These are phyloP conservation scores for Millerozyma acaciae DNA, from an alignment of 805 yeast genomes.

Conservation along the genomic window DNA sequence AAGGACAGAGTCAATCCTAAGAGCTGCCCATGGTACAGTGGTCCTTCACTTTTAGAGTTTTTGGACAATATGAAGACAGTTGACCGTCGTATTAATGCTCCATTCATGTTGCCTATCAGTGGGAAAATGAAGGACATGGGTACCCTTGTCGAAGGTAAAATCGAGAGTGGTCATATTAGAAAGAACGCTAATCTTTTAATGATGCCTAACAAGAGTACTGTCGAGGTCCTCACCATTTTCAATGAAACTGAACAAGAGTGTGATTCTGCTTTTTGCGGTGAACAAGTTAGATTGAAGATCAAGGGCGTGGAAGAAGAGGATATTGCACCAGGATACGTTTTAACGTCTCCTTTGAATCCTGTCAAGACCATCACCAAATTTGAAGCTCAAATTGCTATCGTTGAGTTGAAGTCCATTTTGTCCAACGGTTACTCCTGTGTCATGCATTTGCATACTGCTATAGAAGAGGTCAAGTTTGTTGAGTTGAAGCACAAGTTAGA, in stretches of 20 bases:
- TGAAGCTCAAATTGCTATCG: constrained; percentile 96
- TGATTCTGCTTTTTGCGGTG: constrained; percentile 88
- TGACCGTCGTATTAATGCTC: constrained; percentile 86
- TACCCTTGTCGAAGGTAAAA: constrained; percentile 96
- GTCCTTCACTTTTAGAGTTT: constrained; percentile 88
- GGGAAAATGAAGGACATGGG: constrained; percentile 97
- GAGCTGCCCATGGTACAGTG: constrained; percentile 89
- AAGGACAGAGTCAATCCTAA: constrained; percentile 73
- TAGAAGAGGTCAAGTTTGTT: constrained; percentile 85
- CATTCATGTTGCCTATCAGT: constrained; percentile 95
- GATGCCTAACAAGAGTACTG: constrained; percentile 86
- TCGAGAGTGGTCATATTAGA: constrained; percentile 90
- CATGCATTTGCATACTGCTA: constrained; percentile 98
- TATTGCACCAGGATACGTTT: constrained; percentile 83
- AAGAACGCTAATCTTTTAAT: constrained; percentile 70
- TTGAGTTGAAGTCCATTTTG: constrained; percentile 89
- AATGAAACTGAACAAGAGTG: constrained; percentile 96
- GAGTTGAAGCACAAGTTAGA: constrained; percentile 88
- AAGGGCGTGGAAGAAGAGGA: constrained; percentile 98
- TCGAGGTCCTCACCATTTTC: constrained; percentile 84
- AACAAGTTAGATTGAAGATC: constrained; percentile 89
- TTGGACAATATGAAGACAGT: constrained; percentile 78
- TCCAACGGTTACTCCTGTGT: constrained; percentile 97
- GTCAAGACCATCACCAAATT: constrained; percentile 86
- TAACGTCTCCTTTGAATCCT: constrained; percentile 82